Base-by-base conservation (phyloP, 306 rosid genomes). In the Trifolium repens region DNA sequence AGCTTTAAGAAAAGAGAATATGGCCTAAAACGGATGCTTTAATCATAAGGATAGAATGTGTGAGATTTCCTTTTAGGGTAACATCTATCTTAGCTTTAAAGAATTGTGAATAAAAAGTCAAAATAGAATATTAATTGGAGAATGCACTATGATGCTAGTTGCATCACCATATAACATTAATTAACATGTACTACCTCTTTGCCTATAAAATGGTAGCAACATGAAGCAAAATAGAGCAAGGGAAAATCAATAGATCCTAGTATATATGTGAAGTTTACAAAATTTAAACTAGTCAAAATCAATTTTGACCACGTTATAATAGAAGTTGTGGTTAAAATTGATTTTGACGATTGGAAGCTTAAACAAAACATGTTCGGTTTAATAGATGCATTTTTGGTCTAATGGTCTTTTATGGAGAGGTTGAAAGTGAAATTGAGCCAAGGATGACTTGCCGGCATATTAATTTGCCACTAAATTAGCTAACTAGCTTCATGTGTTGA, bases 361-460 rank as follows among this genome's bases (percentile, higher is more conserved):
- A 32, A 1, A 32, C 4, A 32, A 32, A 32, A 4, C 35, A 32
- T 5, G 35, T 32, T 32, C 6, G 6, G 5, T 5, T 32, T 32
- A 4, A 5, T 5, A 0, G 14, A 13, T 46, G 12, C 4, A 24
- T 26, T 49, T 64, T 0, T 67, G 84, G 78, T 80, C 71, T 0
- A 49, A 73, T 68, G 17, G 80, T 77, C 79, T 77, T 73, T 73
- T 80, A 77, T 77, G 78, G 1, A 84, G 76, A 73, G 83, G 80
- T 39, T 54, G 80, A 84, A 72, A 81, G 78, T 77, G 71, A 24
- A 55, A 73, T 84, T 47, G 39, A 80, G 88, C 85, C 80, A 80
- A 84, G 83, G 83, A 84, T 84, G 85, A 69, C 88, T 77, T 84
- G 85, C 88, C 83, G 81, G 79, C 14, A 39, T 65, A 65, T 47